Evolutionary conservation across 2,329 filamentous ascomycete species (phyloP).

Genomic region (Cytospora piceicola): DNA sequence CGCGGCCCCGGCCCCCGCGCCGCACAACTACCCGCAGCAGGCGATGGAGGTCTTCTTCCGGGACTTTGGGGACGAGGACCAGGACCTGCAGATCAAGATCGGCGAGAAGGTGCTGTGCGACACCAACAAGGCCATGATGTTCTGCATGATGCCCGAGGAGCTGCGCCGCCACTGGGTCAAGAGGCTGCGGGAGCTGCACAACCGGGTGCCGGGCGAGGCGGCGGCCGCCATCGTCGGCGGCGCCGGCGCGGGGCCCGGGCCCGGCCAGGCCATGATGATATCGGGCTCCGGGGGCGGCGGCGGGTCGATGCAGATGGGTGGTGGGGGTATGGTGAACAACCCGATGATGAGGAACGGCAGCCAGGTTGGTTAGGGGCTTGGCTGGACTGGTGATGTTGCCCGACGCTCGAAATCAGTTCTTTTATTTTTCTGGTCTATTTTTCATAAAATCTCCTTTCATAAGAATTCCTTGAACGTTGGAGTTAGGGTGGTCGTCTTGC

Average conservation of each 20-base stretch:
- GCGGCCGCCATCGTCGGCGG: conserved; percentile 7
- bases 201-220: conserved; percentile 35
- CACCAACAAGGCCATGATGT: conserved; percentile 64
- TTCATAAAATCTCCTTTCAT: background rate
- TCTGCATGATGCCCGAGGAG: conserved; percentile 61
- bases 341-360: conserved; percentile 27
- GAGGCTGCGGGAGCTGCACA: conserved; percentile 52
- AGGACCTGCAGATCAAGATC: conserved; percentile 62
- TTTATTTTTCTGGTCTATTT: background rate
- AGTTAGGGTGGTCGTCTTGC: background rate
- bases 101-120: conserved; percentile 62
- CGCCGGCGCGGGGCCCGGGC: background rate
- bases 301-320: conserved; percentile 25
- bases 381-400: background rate
- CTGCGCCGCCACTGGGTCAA: conserved; percentile 62
- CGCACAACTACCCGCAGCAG: conserved; percentile 59
- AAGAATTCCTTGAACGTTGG: background rate
- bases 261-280: conserved; percentile 23
- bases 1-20: conserved; percentile 43
- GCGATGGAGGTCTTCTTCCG: conserved; percentile 63
- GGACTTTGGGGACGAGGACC: conserved; percentile 60
- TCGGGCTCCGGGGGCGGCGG: conserved; percentile 11
- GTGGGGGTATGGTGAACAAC: conserved; percentile 6
- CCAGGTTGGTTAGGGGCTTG: conserved; percentile 18
- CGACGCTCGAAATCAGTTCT: no score